Evolutionary conservation across 257 asterid genomes (phyloP), one percentile per base, ranked within the genome.

Genomic region (Petunia secreta): DNA sequence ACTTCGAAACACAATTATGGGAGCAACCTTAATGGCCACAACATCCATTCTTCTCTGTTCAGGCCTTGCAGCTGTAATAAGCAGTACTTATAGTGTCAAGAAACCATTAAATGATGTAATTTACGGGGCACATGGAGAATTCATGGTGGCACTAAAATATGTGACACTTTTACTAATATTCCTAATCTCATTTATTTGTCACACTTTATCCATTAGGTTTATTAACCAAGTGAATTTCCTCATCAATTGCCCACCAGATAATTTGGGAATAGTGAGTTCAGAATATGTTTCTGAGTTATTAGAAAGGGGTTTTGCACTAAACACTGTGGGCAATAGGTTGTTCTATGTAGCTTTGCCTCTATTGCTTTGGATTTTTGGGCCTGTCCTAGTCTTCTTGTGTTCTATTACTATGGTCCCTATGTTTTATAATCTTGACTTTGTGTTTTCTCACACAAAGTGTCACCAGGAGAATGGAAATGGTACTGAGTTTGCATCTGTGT

Each of bases 1-100:
- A 1, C 89, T 95, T 1, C 86, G 98, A 0, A 95, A 95, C 88
- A 89, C 95, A 64, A 95, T 95, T 16, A 95, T 95, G 99, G 97
- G 98, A 38, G 89, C 94, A 37, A 95, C 98, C 2, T 84, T 95
- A 11, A 95, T 95, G 99, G 99, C 99, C 63, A 95, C 99, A 3
- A 91, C 97, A 36, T 95, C 99, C 5, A 88, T 95, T 82, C 98
- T 95, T 60, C 92, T 95, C 40, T 87, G 89, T 83, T 86, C 87
- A 4, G 99, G 98, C 41, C 89, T 95, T 0, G 99, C 99, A 4
- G 99, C 98, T 3, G 92, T 95, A 63, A 88, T 95, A 62, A 95
- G 99, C 90, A 95, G 99, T 86, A 93, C 94, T 0, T 95, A 95
- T 85, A 95, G 93, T 86, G 83, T 95, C 50, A 95, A 95, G 82